These are phyloP conservation scores for Ustilago hordei DNA, from an alignment of 1,284 basidiomycete species.

Conservation along the genomic window DNA sequence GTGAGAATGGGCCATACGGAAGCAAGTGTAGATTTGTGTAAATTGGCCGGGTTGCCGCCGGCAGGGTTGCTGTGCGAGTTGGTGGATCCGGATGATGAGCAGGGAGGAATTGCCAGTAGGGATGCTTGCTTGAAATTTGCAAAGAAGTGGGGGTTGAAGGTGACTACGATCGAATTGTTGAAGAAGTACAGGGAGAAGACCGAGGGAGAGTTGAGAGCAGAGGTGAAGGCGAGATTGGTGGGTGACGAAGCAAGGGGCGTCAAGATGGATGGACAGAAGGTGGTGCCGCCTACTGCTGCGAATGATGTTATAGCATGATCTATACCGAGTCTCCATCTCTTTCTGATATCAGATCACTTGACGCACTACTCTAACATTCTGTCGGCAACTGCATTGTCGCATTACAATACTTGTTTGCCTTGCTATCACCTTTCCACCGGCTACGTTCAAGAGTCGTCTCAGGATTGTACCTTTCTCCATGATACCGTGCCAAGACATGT, in stretches of 20 bases:
- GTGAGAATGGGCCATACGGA: slow-evolving; percentile 93
- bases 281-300: slow-evolving; percentile 38
- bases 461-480: neutral
- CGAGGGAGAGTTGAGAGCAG: slow-evolving; percentile 43
- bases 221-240: slow-evolving; percentile 12
- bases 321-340: neutral
- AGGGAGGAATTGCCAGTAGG: slow-evolving; percentile 93
- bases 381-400: no score
- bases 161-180: slow-evolving; percentile 87
- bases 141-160: slow-evolving; percentile 88
- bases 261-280: slow-evolving; percentile 40
- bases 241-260: slow-evolving; percentile 41
- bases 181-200: slow-evolving; percentile 69
- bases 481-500: neutral
- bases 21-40: slow-evolving; percentile 87
- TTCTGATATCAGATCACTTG: neutral
- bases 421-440: neutral
- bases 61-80: slow-evolving; percentile 94
- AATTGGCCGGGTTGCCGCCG: slow-evolving; percentile 79
- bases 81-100: slow-evolving; percentile 86
- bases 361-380: no score
- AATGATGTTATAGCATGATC: neutral
- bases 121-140: slow-evolving; percentile 94
- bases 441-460: neutral
- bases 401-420: neutral